Evolutionary conservation across 169 alveolate genomes (phyloP).

Genomic region (Toxoplasma gondii): DNA sequence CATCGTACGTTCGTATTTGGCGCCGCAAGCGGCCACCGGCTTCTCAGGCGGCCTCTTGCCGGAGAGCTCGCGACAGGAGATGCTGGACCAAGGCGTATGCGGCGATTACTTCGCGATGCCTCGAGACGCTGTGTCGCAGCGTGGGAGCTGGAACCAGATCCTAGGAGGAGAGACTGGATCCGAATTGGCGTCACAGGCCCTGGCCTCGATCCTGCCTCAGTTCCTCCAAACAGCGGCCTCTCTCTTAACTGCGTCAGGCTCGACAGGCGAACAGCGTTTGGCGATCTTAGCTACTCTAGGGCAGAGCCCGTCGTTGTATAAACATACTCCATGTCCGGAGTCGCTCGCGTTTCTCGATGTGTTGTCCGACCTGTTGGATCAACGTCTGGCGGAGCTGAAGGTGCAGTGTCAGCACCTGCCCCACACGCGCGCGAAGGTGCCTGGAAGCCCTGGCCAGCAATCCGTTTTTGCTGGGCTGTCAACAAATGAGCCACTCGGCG

Average conservation of each 20-base stretch:
- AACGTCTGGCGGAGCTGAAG: background rate
- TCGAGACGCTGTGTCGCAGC: background rate
- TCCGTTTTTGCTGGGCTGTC: background rate
- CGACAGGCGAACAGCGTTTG: background rate
- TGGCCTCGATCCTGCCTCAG: conserved; percentile 1
- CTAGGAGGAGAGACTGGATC: background rate
- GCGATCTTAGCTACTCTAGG: background rate
- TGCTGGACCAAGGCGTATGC: background rate
- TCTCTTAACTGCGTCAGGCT: background rate
- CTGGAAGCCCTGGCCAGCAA: background rate
- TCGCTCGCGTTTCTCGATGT: background rate
- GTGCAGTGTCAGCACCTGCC: background rate
- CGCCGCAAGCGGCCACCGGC: background rate
- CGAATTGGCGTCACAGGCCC: background rate
- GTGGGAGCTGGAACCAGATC: background rate
- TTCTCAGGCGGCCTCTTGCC: background rate
- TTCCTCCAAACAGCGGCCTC: conserved; percentile 22
- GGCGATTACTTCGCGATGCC: background rate
- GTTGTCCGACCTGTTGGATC: background rate
- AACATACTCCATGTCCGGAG: background rate
- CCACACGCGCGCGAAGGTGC: background rate
- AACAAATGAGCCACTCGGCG: no score
- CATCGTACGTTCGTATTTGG: background rate
- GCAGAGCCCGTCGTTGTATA: background rate
- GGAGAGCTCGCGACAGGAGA: background rate